phyloP scores from a whole-genome alignment of 164 flowering plant genomes.

The Warburgia ugandensis region DNA sequence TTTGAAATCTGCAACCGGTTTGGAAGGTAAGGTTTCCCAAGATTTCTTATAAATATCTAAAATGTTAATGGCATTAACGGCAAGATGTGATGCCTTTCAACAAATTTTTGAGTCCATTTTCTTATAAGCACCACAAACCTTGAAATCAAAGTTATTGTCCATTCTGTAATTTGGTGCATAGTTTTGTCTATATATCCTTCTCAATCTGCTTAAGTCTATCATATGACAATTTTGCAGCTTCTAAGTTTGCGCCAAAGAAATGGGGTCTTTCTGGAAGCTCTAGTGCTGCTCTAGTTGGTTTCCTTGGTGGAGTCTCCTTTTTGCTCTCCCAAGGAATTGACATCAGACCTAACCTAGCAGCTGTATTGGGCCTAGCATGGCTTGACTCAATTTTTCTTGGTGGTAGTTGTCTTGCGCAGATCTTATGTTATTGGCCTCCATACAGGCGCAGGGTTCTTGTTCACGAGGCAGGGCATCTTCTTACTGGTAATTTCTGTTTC shows the following conservation, averaged over 20 bases:
- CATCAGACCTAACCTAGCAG: conserved; percentile 76
- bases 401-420: conserved; percentile 79
- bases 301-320: conserved; percentile 65
- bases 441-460: conserved; percentile 75
- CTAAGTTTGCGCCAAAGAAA: conserved; percentile 88
- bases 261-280: conserved; percentile 92
- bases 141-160: too few relatives aligned
- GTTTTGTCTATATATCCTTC: too few relatives aligned
- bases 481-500: conserved; percentile 41
- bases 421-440: conserved; percentile 95
- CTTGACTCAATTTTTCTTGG: conserved; percentile 79
- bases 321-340: conserved; percentile 79
- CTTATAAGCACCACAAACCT: too few relatives aligned
- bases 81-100: too few relatives aligned
- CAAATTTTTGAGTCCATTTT: too few relatives aligned
- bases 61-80: not conserved
- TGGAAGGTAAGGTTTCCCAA: conserved; percentile 53
- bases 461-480: conserved; percentile 98
- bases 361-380: conserved; percentile 59
- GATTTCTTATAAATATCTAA: not conserved
- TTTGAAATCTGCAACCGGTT: conserved; percentile 72
- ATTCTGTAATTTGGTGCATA: too few relatives aligned
- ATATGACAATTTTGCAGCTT: too few relatives aligned
- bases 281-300: conserved; percentile 37
- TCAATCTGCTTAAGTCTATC: too few relatives aligned